Percentiles rank a stretch among this genome's conserved stretches.
phyloP scores from a whole-genome alignment of 352 stramenopile species.

The Phytophthora tentaculata region DNA sequence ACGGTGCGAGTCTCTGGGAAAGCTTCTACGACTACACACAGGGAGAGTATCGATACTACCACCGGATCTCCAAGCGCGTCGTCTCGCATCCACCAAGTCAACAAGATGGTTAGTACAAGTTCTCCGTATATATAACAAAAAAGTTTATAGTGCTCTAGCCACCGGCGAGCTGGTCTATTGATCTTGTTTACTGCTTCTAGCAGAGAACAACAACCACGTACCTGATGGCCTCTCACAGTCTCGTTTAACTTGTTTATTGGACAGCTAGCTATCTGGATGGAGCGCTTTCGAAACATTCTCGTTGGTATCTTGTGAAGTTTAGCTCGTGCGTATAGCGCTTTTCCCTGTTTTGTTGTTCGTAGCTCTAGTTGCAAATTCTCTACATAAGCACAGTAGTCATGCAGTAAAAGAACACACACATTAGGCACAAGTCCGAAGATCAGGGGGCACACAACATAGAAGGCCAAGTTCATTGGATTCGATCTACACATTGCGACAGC shows the following conservation, averaged over 20 bases:
- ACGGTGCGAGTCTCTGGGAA: conserved; percentile 68
- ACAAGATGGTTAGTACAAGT: conserved; percentile 1
- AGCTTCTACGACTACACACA: conserved; percentile 70
- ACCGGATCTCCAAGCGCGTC: conserved; percentile 72
- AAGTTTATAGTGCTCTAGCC: background rate
- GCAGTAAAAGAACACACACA: conserved; percentile 32
- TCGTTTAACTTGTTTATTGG: no score
- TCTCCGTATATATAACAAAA: background rate
- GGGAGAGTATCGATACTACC: conserved; percentile 67
- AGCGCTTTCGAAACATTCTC: no score
- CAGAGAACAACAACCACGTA: conserved; percentile 5
- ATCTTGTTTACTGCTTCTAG: conserved; percentile 5
- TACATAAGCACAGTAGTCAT: conserved; percentile 40
- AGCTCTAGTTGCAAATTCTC: conserved; percentile 25
- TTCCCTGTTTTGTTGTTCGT: conserved; percentile 33
- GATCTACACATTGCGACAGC: conserved; percentile 49
- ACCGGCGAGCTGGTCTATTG: conserved; percentile 25
- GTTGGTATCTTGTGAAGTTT: conserved; percentile 5
- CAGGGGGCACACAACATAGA: conserved; percentile 40
- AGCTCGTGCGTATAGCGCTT: no score
- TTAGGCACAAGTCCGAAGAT: conserved; percentile 28
- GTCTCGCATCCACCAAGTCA: conserved; percentile 27
- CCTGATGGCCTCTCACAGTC: background rate
- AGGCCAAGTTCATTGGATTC: conserved; percentile 53
- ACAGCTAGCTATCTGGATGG: background rate